Percentiles rank a stretch among this genome's conserved stretches.
Conservation (phyloP, 768 basidiomycete species). For the Russula ochroleuca region DNA sequence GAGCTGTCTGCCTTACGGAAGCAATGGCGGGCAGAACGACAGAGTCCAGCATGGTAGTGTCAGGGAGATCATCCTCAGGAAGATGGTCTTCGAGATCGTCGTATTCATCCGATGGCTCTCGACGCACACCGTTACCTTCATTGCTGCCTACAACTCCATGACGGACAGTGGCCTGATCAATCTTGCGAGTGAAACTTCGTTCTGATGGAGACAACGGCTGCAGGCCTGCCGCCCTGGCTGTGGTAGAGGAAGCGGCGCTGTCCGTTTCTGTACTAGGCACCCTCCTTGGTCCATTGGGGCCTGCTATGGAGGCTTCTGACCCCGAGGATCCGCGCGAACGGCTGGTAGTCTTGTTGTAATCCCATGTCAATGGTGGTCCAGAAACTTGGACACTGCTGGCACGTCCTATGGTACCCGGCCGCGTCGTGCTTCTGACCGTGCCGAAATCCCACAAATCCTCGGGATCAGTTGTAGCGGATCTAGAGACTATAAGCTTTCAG, state of each 20-base stretch:
- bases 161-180: conserved; percentile 63
- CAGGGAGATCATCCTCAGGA: conserved; percentile 53
- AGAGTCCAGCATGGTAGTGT: conserved; percentile 92
- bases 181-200: conserved; percentile 36
- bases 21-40: conserved; percentile 96
- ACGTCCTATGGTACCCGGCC: conserved; percentile 57
- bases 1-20: conserved; percentile 56
- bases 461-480: conserved; percentile 52
- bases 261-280: conserved; percentile 33
- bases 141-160: conserved; percentile 36
- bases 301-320: conserved; percentile 37
- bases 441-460: conserved; percentile 98
- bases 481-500: conserved; percentile 30
- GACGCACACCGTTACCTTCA: conserved; percentile 35
- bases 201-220: conserved; percentile 48
- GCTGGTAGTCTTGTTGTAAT: conserved; percentile 56
- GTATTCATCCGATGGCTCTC: conserved; percentile 58
- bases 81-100: conserved; percentile 56
- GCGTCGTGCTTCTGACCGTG: conserved; percentile 74
- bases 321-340: conserved; percentile 37
- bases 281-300: conserved; percentile 32
- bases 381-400: conserved; percentile 54
- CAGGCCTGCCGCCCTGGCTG: conserved; percentile 50
- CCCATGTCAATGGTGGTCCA: conserved; percentile 75
- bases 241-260: conserved; percentile 39